Evolutionary conservation across 2,329 filamentous ascomycete genomes (phyloP).

Genomic region (Dactylella cylindrospora): DNA sequence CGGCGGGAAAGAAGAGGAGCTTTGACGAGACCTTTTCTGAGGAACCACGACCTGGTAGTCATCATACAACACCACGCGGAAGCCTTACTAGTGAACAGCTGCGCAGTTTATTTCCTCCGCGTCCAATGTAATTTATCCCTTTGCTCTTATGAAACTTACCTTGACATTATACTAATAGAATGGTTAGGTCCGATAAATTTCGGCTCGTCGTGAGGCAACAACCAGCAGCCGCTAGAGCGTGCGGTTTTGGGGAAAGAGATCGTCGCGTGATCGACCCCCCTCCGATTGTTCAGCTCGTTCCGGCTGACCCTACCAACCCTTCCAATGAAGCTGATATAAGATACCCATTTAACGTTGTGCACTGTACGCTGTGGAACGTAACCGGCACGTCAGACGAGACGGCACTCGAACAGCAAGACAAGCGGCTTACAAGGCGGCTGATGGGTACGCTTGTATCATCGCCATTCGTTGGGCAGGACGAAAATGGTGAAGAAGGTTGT

Average conservation of each 20-base stretch:
- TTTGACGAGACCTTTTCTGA: slow-evolving; percentile 32
- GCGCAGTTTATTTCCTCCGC: slow-evolving; percentile 36
- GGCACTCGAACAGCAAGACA: slow-evolving; percentile 68
- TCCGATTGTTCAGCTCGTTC: slow-evolving; percentile 73
- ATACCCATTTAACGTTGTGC: slow-evolving; percentile 69
- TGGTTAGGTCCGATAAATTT: slow-evolving; percentile 44
- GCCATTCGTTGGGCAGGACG: slow-evolving; percentile 74
- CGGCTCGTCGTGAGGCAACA: slow-evolving; percentile 70
- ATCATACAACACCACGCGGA: slow-evolving; percentile 10
- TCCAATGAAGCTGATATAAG: slow-evolving; percentile 61
- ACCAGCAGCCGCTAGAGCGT: slow-evolving; percentile 74
- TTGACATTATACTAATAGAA: slow-evolving; percentile 3
- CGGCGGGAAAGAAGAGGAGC: slow-evolving; percentile 34
- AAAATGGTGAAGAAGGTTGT: slow-evolving; percentile 70
- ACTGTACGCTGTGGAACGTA: slow-evolving; percentile 74
- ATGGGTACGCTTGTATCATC: slow-evolving; percentile 79
- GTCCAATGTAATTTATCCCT: slow-evolving; percentile 26
- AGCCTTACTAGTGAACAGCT: slow-evolving; percentile 33
- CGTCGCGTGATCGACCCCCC: slow-evolving; percentile 80
- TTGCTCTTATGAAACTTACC: neutral
- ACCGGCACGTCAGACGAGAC: slow-evolving; percentile 68
- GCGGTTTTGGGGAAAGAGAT: slow-evolving; percentile 80
- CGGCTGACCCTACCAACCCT: slow-evolving; percentile 61
- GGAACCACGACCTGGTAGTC: slow-evolving; percentile 16
- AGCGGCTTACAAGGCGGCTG: slow-evolving; percentile 70